Percentiles rank a stretch among this genome's conserved stretches.
Conservation (phyloP, 768 basidiomycete species). For the Epithele typhae region DNA sequence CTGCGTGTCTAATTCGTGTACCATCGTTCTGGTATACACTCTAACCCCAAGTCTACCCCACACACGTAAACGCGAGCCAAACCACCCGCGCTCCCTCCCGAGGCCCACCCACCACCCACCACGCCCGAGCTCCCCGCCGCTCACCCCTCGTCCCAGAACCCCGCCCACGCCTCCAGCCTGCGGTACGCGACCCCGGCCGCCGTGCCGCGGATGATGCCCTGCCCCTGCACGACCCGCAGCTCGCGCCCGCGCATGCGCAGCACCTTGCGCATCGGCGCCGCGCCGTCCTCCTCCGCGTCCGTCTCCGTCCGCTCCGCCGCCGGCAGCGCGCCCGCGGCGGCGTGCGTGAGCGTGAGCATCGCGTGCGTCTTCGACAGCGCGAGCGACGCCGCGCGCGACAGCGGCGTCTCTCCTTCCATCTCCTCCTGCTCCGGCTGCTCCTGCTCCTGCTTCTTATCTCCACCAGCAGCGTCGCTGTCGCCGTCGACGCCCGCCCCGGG, state of each 20-base stretch:
- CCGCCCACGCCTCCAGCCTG: conserved; percentile 29
- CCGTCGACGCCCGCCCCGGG: neutral
- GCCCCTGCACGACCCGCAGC: conserved; percentile 75
- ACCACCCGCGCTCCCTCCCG: too few species aligned
- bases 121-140: too few species aligned
- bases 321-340: conserved; percentile 51
- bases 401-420: conserved; percentile 37
- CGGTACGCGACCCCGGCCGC: conserved; percentile 27
- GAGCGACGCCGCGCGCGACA: conserved; percentile 59
- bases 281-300: conserved; percentile 73
- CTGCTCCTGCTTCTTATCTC: too few species aligned
- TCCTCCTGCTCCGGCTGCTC: too few species aligned
- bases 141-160: conserved; percentile 27
- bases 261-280: conserved; percentile 59
- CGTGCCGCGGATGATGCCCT: conserved; percentile 55
- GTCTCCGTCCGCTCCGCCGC: conserved; percentile 55
- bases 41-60: too few species aligned
- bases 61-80: too few species aligned
- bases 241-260: conserved; percentile 83
- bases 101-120: too few species aligned
- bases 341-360: conserved; percentile 61
- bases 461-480: neutral
- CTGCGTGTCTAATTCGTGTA: too few species aligned
- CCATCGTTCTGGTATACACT: too few species aligned
- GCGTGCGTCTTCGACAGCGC: conserved; percentile 74